phyloP scores from a whole-genome alignment of 805 yeast species.

The Ogataea glucozyma region DNA sequence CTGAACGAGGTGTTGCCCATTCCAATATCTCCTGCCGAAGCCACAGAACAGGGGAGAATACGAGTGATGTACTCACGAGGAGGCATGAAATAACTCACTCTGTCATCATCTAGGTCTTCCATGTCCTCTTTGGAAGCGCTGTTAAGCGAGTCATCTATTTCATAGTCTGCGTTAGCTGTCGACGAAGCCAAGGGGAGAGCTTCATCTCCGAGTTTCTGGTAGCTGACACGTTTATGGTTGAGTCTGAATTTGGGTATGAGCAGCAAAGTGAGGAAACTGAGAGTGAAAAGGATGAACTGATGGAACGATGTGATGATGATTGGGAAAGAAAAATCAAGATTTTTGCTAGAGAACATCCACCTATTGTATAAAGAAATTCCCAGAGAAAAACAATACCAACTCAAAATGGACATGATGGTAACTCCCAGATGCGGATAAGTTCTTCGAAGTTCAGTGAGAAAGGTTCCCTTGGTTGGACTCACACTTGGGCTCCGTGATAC shows the following conservation, averaged over 20 bases:
- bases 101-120: conserved; percentile 12
- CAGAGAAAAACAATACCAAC: conserved; percentile 71
- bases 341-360: conserved; percentile 89
- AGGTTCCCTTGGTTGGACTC: conserved; percentile 1
- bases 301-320: conserved; percentile 82
- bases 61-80: conserved; percentile 47
- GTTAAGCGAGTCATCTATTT: conserved; percentile 1
- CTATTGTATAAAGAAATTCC: conserved; percentile 82
- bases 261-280: conserved; percentile 50
- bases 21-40: conserved; percentile 93
- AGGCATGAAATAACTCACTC: conserved; percentile 29
- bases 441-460: conserved; percentile 14
- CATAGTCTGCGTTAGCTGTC: conserved; percentile 13
- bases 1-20: conserved; percentile 82
- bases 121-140: conserved; percentile 2
- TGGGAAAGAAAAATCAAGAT: conserved; percentile 80
- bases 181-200: conserved; percentile 11
- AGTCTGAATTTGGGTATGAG: conserved; percentile 52
- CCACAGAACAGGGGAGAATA: conserved; percentile 81
- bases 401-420: conserved; percentile 30
- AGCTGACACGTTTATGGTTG: conserved; percentile 12
- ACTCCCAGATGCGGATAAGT: conserved; percentile 32
- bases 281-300: conserved; percentile 64
- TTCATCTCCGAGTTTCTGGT: conserved; percentile 21
- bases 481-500: neutral